These are phyloP conservation scores for Mentha longifolia DNA, from an alignment of 257 asterid genomes.

Conservation along the genomic window DNA sequence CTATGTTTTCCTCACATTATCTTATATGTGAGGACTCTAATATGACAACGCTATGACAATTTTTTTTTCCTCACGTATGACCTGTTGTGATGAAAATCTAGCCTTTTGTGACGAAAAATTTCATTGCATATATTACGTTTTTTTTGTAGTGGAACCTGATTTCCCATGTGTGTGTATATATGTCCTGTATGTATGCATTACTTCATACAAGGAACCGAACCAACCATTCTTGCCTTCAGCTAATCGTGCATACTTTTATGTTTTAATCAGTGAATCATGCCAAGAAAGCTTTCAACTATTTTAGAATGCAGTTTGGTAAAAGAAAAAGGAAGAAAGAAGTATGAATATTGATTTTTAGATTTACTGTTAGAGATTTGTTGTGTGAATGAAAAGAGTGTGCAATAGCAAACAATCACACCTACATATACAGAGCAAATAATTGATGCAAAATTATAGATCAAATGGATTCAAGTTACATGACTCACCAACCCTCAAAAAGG, in stretches of 20 bases:
- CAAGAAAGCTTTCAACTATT: slow-evolving; percentile 4
- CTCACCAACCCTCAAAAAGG: slow-evolving; percentile 39
- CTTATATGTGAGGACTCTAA: too few relatives aligned
- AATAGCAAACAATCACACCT: background rate
- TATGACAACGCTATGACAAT: too few relatives aligned
- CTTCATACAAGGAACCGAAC: background rate
- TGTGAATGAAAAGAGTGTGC: slow-evolving; percentile 46
- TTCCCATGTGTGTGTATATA: background rate
- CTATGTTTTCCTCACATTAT: too few relatives aligned
- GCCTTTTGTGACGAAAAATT: too few relatives aligned
- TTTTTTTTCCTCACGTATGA: too few relatives aligned
- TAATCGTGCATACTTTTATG: background rate
- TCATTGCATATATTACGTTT: too few relatives aligned
- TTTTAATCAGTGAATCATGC: background rate
- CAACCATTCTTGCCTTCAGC: background rate
- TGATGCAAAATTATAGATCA: slow-evolving; percentile 15
- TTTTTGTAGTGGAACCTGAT: background rate
- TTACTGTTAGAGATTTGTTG: slow-evolving; percentile 41
- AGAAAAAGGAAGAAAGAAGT: background rate
- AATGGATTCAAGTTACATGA: slow-evolving; percentile 41
- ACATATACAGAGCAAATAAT: slow-evolving; percentile 23
- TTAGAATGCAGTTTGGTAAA: slow-evolving; percentile 14
- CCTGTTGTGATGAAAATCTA: too few relatives aligned
- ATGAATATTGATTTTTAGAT: background rate
- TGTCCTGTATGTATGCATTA: background rate